Percentiles rank a stretch among this genome's conserved stretches.
These are phyloP conservation scores for Berkeleyomyces rouxiae DNA, from an alignment of 2,329 filamentous ascomycete genomes.

Conservation along the genomic window DNA sequence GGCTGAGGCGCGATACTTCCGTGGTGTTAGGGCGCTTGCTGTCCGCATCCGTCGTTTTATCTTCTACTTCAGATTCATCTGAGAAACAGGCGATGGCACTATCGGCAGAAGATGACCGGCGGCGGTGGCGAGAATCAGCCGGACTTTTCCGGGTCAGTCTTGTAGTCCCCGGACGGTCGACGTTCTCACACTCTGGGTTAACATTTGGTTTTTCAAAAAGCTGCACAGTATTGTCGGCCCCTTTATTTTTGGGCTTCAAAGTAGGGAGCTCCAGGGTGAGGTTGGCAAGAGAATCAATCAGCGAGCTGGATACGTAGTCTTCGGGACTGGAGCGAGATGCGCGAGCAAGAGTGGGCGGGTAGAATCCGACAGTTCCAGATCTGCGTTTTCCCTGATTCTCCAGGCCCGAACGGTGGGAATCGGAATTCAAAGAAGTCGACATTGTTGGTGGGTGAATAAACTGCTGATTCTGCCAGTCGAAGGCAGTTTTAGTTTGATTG, in stretches of 20 bases:
- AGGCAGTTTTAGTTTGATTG: no score
- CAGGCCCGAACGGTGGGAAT: not conserved
- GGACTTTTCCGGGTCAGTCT: constrained; percentile 19
- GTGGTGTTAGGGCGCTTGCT: constrained; percentile 3
- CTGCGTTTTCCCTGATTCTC: not conserved
- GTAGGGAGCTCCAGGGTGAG: constrained; percentile 14
- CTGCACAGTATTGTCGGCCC: not conserved
- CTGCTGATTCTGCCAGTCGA: not conserved
- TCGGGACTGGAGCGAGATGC: constrained; percentile 55
- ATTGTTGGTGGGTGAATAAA: not conserved
- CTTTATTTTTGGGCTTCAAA: constrained; percentile 12
- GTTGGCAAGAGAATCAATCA: constrained; percentile 41
- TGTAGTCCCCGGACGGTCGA: constrained; percentile 31
- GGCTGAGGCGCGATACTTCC: constrained; percentile 4
- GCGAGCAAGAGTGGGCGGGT: constrained; percentile 38
- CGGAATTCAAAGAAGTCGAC: not conserved
- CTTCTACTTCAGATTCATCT: constrained; percentile 10
- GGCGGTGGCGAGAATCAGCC: not conserved
- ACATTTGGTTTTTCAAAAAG: constrained; percentile 14
- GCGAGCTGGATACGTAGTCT: constrained; percentile 52
- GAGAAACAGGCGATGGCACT: constrained; percentile 10
- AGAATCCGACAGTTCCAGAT: constrained; percentile 21
- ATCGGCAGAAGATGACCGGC: constrained; percentile 10
- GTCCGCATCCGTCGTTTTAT: not conserved
- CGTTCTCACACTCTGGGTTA: constrained; percentile 21